Conservation (phyloP, 371 early-diverging fungal genomes). For the Capillidium rhysosporum region DNA sequence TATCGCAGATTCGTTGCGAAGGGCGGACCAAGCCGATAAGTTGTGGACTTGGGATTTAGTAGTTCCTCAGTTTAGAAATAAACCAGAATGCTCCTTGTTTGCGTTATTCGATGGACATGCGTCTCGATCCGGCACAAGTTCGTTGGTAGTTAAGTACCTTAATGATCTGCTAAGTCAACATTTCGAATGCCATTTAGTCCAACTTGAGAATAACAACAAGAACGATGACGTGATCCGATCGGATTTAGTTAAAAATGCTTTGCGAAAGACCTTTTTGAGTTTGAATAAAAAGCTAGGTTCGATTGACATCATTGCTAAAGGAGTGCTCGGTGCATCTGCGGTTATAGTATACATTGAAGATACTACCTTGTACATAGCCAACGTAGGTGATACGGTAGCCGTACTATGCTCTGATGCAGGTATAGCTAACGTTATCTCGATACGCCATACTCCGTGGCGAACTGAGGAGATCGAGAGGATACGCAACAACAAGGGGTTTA, state of each 20-base stretch:
- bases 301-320: slow-evolving; percentile 17
- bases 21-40: slow-evolving; percentile 16
- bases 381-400: slow-evolving; percentile 76
- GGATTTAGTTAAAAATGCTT: slow-evolving; percentile 32
- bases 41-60: slow-evolving; percentile 32
- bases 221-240: slow-evolving; percentile 11
- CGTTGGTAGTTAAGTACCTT: slow-evolving; percentile 41
- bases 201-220: slow-evolving; percentile 18
- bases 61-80: slow-evolving; percentile 51
- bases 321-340: slow-evolving; percentile 44
- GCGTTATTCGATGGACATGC: slow-evolving; percentile 68
- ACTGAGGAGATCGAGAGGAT: slow-evolving; percentile 58
- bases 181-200: slow-evolving; percentile 51
- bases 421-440: slow-evolving; percentile 44
- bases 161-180: slow-evolving; percentile 44
- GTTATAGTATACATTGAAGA: slow-evolving; percentile 62
- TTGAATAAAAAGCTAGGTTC: slow-evolving; percentile 54
- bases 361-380: slow-evolving; percentile 63
- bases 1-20: slow-evolving; percentile 66
- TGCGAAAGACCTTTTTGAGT: slow-evolving; percentile 51
- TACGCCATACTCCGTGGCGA: slow-evolving; percentile 48
- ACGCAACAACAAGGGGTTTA: slow-evolving; percentile 59
- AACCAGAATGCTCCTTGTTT: slow-evolving; percentile 74
- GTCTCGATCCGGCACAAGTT: slow-evolving; percentile 20
- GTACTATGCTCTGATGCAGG: slow-evolving; percentile 62